Evolutionary conservation across 306 rosid species (phyloP), one percentile per base, ranked within the genome.

Genomic region (Sicyos edulis): DNA sequence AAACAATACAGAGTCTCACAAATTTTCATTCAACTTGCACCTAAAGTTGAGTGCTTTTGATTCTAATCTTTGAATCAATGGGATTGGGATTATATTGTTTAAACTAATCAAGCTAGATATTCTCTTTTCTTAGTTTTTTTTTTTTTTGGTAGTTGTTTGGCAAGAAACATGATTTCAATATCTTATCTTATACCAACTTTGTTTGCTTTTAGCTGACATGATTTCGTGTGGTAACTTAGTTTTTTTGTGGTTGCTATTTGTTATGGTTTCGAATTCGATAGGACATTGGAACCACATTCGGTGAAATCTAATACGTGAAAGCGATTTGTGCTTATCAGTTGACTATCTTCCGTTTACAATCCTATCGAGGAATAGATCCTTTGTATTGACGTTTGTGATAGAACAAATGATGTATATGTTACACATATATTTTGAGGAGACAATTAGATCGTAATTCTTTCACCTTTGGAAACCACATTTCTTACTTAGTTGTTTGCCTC

Each of bases 131-230:
- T 60, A 26, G 65, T 13, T 34, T 61, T 22, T 7, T 34, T 16
- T 37, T 37, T 62, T 9, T 19, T 62, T 37, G 69, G 69, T 32
- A 34, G 5, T 40, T 64, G 70, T 64, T 64, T 64, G 70, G 70
- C 70, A 64, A 19, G 53, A 64, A 40, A n/a, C 70, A 64, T 64
- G 53, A 64, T 40, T 64, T 44, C 16, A 19, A 17, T 42, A 17
- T 10, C 52, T 17, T 42, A 34, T 32, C 45, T 32, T 29, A 60
- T 62, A 40, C 70, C 22, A 37, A 17, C 29, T 64, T 19, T 19
- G 69, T 19, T 64, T 19, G 10, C 70, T 64, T 64, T 64, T 40
- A 64, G 70, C 53, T 64, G 70, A 64, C 70, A 64, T 40, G 70
- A 64, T 37, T 62, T 62, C 24, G 50, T 8, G n/a, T 7, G 15